A percentile compares a stretch with the other conserved stretches of the same genome.
Conservation (phyloP, 2,329 filamentous ascomycete species). For the Neofusicoccum ribis region DNA sequence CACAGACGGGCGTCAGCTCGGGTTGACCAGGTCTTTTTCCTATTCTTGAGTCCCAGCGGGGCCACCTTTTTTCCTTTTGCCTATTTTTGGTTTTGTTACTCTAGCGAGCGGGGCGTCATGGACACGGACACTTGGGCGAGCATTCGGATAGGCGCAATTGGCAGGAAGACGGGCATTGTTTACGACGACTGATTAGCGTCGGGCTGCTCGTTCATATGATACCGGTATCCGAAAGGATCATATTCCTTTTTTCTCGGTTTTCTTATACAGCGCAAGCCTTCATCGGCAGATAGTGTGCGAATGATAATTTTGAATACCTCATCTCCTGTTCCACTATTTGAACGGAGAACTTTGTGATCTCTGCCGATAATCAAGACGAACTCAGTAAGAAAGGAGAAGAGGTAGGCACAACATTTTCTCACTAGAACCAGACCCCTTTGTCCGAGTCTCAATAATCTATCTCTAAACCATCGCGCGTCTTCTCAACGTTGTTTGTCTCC, state of each 20-base stretch:
- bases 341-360: not conserved
- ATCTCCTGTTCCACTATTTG: not conserved
- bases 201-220: not conserved
- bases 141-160: slow-evolving; percentile 1
- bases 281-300: not conserved
- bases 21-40: not conserved
- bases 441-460: too few species aligned
- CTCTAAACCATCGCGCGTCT: too few species aligned
- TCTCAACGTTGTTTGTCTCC: too few species aligned
- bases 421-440: too few species aligned
- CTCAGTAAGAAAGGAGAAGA: too few species aligned
- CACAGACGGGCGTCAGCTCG: not conserved
- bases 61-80: not conserved
- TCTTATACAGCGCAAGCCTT: not conserved
- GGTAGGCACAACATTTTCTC: too few species aligned
- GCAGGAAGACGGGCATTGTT: not conserved
- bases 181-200: not conserved
- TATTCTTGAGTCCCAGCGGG: not conserved
- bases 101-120: slow-evolving; percentile 4
- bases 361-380: not conserved
- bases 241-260: not conserved
- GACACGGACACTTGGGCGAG: not conserved
- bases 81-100: not conserved
- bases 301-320: slow-evolving; percentile 2
- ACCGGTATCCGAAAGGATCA: slow-evolving; percentile 13